A percentile compares a stretch with the other conserved stretches of the same genome.
These are phyloP conservation scores for Hymenochaete sp. DNA, from an alignment of 1,284 basidiomycete species.

Conservation along the genomic window DNA sequence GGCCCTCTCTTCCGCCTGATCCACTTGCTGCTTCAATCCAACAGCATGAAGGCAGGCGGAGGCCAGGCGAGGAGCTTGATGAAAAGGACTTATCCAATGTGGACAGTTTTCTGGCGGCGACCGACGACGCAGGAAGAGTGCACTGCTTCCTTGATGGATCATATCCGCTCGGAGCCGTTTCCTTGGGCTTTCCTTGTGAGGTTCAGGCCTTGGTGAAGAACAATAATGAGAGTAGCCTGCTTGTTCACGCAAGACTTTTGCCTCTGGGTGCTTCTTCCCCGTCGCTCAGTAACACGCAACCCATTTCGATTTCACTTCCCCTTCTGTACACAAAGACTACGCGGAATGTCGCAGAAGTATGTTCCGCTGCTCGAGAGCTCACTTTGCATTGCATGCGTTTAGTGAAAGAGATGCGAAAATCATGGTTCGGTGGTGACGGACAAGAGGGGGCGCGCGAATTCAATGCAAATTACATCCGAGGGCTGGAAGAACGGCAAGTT, in stretches of 20 bases:
- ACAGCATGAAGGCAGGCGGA: too few relatives aligned
- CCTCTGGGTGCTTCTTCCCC: neutral
- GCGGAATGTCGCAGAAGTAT: slow-evolving; percentile 60
- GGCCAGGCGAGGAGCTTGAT: slow-evolving; percentile 34
- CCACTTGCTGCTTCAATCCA: slow-evolving; percentile 53
- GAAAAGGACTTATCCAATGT: slow-evolving; percentile 47
- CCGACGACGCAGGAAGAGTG: slow-evolving; percentile 48
- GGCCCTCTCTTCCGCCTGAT: slow-evolving; percentile 58
- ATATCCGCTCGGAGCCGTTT: slow-evolving; percentile 63
- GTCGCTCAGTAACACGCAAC: slow-evolving; percentile 33
- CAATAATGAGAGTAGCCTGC: slow-evolving; percentile 23
- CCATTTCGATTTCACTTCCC: slow-evolving; percentile 45
- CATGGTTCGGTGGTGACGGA: slow-evolving; percentile 63
- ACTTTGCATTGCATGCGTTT: slow-evolving; percentile 61
- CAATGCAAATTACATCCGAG: slow-evolving; percentile 64
- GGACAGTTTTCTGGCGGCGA: slow-evolving; percentile 52
- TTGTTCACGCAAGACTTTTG: slow-evolving; percentile 14
- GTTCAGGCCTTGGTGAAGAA: slow-evolving; percentile 45
- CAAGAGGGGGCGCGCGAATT: slow-evolving; percentile 57
- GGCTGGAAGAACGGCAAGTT: slow-evolving; percentile 53
- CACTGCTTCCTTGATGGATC: slow-evolving; percentile 71
- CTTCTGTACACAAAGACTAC: slow-evolving; percentile 45
- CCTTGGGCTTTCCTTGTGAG: slow-evolving; percentile 30
- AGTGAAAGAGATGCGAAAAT: slow-evolving; percentile 57
- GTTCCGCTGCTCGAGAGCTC: slow-evolving; percentile 62